phyloP scores from a whole-genome alignment of 78 protist genomes.

The Reticulomyxa filosa region DNA sequence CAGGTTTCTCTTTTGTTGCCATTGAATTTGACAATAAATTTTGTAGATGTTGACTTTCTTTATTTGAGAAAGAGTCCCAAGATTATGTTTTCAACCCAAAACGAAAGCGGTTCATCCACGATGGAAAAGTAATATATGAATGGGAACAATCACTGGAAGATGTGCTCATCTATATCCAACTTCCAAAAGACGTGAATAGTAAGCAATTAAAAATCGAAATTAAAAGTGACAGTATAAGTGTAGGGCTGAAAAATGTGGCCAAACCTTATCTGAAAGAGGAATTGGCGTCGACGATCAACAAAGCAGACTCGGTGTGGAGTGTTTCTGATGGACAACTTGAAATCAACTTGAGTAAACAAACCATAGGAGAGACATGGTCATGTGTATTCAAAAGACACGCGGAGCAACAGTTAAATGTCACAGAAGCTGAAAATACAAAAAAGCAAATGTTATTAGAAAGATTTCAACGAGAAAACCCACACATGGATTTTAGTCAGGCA shows the following conservation, averaged over 20 bases:
- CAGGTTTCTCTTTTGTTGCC: too few relatives aligned
- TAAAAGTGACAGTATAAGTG: not conserved
- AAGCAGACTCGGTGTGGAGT: not conserved
- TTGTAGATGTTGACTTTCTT: too few relatives aligned
- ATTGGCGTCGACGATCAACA: not conserved
- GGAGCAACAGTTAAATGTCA: not conserved
- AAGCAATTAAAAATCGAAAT: not conserved
- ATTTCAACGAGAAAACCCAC: not conserved
- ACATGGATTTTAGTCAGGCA: not conserved
- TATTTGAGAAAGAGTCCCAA: too few relatives aligned
- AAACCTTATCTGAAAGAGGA: not conserved
- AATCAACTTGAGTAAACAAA: not conserved
- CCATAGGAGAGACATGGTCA: not conserved
- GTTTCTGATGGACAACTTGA: not conserved
- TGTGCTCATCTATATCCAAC: not conserved
- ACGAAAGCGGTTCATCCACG: not conserved
- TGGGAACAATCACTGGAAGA: slow-evolving; percentile 9
- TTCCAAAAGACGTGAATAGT: not conserved
- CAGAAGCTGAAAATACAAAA: not conserved
- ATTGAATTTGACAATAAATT: too few relatives aligned
- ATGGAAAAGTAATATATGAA: not conserved
- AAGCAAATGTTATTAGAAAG: not conserved
- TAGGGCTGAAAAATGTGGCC: not conserved
- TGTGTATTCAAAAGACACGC: not conserved
- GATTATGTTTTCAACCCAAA: too few relatives aligned